Conservation (phyloP, 2,329 filamentous ascomycete genomes). For the Sporothrix protearum region DNA sequence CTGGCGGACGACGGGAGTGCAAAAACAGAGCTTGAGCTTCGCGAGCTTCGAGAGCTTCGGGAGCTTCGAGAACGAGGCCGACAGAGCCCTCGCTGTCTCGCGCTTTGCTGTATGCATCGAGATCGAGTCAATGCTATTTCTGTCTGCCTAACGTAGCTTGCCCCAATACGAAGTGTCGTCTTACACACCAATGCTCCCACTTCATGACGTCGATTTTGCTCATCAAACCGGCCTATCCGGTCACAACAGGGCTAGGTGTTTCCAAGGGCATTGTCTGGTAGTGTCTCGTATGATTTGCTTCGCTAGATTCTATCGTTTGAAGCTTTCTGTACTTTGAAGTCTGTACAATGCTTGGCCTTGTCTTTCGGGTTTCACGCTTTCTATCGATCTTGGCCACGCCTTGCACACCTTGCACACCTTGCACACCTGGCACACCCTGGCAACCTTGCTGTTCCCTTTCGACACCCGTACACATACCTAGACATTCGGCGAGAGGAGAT, state of each 20-base stretch:
- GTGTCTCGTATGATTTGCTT: neutral
- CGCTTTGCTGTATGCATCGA: neutral
- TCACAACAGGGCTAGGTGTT: neutral
- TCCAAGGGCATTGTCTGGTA: neutral
- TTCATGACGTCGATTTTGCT: neutral
- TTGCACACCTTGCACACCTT: neutral
- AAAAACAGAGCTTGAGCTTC: neutral
- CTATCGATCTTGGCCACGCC: neutral
- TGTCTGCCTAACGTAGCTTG: neutral
- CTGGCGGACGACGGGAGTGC: neutral
- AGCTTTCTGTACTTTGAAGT: too few species aligned
- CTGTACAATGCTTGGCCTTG: too few species aligned
- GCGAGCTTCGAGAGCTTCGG: neutral
- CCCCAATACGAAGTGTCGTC: neutral
- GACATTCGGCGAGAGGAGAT: slow-evolving; percentile 82
- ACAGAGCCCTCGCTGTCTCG: neutral
- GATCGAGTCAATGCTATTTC: neutral
- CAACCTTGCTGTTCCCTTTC: too few species aligned
- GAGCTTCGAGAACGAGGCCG: neutral
- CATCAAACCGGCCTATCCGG: neutral
- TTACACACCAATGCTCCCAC: neutral
- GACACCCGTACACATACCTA: slow-evolving; percentile 38
- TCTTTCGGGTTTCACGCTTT: too few species aligned
- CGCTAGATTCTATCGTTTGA: neutral
- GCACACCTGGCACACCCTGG: too few species aligned